Evolutionary conservation across 2,329 filamentous ascomycete genomes (phyloP).

Genomic region (Sporothrix brasiliensis): DNA sequence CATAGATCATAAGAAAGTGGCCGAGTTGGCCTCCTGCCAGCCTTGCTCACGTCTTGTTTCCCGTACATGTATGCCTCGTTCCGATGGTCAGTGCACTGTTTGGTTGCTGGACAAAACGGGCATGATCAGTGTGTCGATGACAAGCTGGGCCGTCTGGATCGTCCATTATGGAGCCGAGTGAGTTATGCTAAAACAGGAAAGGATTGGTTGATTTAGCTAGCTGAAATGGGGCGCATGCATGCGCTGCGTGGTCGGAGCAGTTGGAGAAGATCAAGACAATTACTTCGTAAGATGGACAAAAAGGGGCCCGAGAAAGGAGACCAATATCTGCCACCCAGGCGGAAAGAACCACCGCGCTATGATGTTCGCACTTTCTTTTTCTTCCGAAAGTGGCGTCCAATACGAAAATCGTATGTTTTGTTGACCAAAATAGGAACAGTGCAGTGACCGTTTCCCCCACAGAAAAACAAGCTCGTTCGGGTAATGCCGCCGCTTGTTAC

Average conservation of each 20-base stretch:
- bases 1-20: background rate
- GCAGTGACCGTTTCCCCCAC: background rate
- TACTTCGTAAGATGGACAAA: background rate
- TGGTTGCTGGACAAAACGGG: background rate
- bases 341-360: background rate
- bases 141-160: slow-evolving; percentile 14
- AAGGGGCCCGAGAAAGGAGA: background rate
- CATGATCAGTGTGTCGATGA: slow-evolving; percentile 6
- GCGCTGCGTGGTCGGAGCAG: background rate
- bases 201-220: background rate
- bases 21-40: background rate
- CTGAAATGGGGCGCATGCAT: background rate
- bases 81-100: background rate
- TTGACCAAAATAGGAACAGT: background rate
- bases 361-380: background rate
- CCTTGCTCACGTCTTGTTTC: background rate
- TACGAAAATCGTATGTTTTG: background rate
- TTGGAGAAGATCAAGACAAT: background rate
- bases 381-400: slow-evolving; percentile 11
- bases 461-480: background rate
- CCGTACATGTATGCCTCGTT: background rate
- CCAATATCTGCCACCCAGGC: background rate
- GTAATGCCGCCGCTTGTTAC: slow-evolving; percentile 27
- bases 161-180: background rate
- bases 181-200: background rate